Evolutionary conservation across 2,329 filamentous ascomycete species (phyloP).

Genomic region (Stagonosporopsis cucurbitacearum): DNA sequence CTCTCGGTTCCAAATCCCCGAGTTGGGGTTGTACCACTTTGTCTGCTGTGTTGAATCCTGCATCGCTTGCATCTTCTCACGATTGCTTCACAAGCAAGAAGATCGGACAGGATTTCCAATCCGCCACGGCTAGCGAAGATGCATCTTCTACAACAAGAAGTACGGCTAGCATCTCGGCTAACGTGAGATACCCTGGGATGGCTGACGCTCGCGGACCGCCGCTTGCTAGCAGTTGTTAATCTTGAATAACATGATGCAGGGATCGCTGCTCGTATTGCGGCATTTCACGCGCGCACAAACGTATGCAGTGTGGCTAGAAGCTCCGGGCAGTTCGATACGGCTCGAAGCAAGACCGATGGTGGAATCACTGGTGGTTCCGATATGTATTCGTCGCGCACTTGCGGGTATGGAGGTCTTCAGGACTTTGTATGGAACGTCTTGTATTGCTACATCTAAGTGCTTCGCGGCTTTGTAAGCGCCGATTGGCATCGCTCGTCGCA

Average conservation of each 20-base stretch:
- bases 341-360: slow-evolving; percentile 18
- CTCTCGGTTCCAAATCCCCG: slow-evolving; percentile 17
- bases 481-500: slow-evolving; percentile 21
- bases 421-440: slow-evolving; percentile 25
- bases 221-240: background rate
- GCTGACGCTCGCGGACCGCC: background rate
- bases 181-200: background rate
- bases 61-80: background rate
- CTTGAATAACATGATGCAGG: background rate
- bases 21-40: slow-evolving; percentile 7
- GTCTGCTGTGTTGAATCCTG: background rate
- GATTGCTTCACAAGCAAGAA: background rate
- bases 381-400: slow-evolving; percentile 24
- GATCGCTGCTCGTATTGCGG: background rate
- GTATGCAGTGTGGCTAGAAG: slow-evolving; percentile 11
- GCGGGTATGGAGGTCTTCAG: slow-evolving; percentile 7
- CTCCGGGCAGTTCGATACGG: slow-evolving; percentile 18
- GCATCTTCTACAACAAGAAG: background rate
- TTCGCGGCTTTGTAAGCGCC: slow-evolving; percentile 36
- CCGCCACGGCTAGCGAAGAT: background rate
- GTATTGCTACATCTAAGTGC: slow-evolving; percentile 38
- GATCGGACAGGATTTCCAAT: background rate
- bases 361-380: slow-evolving; percentile 17
- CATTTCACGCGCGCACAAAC: slow-evolving; percentile 20
- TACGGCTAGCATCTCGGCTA: background rate